These are phyloP conservation scores for Corinectria fuckeliana DNA, from an alignment of 2,329 filamentous ascomycete species.

Conservation along the genomic window DNA sequence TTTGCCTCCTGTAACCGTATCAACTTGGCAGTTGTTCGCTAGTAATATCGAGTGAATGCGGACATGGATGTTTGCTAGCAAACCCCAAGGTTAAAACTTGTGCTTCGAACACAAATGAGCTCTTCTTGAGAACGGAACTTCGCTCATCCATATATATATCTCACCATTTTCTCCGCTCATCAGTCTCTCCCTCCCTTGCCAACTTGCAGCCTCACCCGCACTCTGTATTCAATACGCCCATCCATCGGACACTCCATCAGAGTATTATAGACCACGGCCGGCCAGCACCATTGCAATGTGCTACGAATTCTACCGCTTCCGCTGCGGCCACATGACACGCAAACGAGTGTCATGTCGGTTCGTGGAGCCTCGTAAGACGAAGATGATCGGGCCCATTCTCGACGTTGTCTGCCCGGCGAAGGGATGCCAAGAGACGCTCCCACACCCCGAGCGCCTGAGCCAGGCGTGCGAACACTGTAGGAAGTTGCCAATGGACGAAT, in stretches of 20 bases:
- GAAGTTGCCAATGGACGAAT: neutral
- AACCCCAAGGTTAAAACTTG: neutral
- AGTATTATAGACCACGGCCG: too few species aligned
- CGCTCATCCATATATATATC: too few species aligned
- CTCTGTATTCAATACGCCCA: neutral
- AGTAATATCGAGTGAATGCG: neutral
- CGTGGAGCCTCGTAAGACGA: neutral
- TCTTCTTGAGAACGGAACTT: neutral
- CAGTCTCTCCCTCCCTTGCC: too few species aligned
- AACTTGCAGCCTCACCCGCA: too few species aligned
- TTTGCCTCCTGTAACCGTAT: neutral
- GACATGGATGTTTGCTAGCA: neutral
- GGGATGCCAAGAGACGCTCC: neutral
- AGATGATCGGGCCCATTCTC: slow-evolving; percentile 7
- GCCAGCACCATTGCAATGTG: slow-evolving; percentile 28
- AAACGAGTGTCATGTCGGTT: slow-evolving; percentile 12
- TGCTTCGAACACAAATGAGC: neutral
- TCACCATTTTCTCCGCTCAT: too few species aligned
- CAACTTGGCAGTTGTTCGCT: neutral
- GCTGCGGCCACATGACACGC: slow-evolving; percentile 31
- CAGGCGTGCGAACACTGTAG: slow-evolving; percentile 15
- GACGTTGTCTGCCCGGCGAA: slow-evolving; percentile 1
- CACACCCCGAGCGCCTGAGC: neutral
- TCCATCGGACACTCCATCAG: neutral
- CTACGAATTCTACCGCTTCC: slow-evolving; percentile 26